Conservation (phyloP, 768 basidiomycete species). For the Pisolithus orientalis region DNA sequence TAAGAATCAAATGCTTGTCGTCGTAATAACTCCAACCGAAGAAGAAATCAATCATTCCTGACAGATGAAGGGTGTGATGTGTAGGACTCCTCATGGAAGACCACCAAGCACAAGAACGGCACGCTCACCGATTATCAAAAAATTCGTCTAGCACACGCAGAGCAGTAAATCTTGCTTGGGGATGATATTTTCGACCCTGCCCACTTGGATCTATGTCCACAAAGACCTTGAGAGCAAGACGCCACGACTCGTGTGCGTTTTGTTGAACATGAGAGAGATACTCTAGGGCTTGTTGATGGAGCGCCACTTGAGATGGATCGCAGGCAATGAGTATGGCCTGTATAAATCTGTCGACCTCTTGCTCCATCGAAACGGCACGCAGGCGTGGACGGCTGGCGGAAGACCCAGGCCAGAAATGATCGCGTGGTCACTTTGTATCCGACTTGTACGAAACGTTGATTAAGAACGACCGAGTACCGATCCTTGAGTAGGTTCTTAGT, state of each 20-base stretch:
- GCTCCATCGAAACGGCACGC: conserved; percentile 48
- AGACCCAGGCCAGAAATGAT: conserved; percentile 12
- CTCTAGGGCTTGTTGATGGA: conserved; percentile 84
- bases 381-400: conserved; percentile 11
- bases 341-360: conserved; percentile 68
- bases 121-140: conserved; percentile 71
- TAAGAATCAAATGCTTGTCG: conserved; percentile 4
- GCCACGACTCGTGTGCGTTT: conserved; percentile 73
- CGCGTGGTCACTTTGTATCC: not conserved
- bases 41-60: not conserved
- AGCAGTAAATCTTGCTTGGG: conserved; percentile 75
- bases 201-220: conserved; percentile 55
- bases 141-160: conserved; percentile 78
- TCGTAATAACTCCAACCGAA: not conserved
- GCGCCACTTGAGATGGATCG: conserved; percentile 59
- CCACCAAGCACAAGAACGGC: conserved; percentile 1
- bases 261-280: conserved; percentile 75
- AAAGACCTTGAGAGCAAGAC: conserved; percentile 71
- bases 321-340: conserved; percentile 87
- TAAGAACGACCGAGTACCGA: not conserved
- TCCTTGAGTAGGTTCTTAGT: not conserved
- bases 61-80: not conserved
- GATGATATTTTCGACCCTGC: conserved; percentile 52
- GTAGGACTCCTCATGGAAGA: not conserved
- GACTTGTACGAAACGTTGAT: not conserved